Base-by-base conservation (phyloP, 2,329 filamentous ascomycete species). In the Verticillium zaregamsianum region DNA sequence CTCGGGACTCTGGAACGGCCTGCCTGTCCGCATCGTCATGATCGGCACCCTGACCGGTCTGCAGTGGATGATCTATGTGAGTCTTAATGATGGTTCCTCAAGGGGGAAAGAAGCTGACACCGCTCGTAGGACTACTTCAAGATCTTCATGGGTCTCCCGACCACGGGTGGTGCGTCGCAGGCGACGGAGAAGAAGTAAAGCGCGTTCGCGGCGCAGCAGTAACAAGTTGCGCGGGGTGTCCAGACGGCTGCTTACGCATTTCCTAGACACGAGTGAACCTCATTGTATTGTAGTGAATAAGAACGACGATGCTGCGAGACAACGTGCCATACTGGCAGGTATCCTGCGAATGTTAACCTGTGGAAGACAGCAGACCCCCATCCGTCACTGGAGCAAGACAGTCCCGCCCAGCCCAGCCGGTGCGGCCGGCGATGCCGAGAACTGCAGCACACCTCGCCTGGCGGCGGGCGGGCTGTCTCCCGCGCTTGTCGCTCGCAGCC, bases 11-110 rank as follows among this genome's bases (percentile, higher is more conserved):
- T 97, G 93, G 93, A 96, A 96, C 71, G 93, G 93, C 9, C 79
- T 97, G 55, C 89, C 91, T 0, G 90, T 96, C 58, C 74, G 84
- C 62, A 97, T 97, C 71, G 87, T 96, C 71, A 97, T 97, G 93
- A 92, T 96, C 66, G 91, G 90, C 68, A 90, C 87, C 32, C 74
- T 90, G 71, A 96, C 91, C 23, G 92, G 91, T 63, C 79, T 96
- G 64, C 93, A 97, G 80, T 97, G 92, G 92, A 92, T 96, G 89
- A 95, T 93, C 74, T 95, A 93, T 78, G 90, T 85, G 70, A 81
- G 82, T 76, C n/a, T 40, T 17, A 31, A 49, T 15, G 54, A 56
- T 23, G 17, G 7, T 37, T 37, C 32, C 33, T 57, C n/a, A 14
- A 45, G 31, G 14, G 11, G 15, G n/a, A 14, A 23, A 59, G 7